Percentiles rank a stretch among this genome's conserved stretches.
Conservation (phyloP, 192 early-diverging fungal species). For the Coemansia sp. region DNA sequence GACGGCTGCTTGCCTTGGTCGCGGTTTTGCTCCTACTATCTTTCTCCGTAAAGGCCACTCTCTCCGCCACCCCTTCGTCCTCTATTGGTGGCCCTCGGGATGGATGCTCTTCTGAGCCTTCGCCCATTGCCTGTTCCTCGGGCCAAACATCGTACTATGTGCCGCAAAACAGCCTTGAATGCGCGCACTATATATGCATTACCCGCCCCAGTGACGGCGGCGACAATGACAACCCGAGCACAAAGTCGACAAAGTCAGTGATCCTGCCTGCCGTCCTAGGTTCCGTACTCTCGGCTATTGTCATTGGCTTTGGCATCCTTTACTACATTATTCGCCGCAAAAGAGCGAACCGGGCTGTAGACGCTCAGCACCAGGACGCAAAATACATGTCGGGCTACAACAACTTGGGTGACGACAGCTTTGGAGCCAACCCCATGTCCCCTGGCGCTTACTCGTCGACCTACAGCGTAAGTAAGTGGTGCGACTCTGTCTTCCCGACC, state of each 20-base stretch:
- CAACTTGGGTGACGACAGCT: constrained; percentile 30
- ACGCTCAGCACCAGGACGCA: constrained; percentile 27
- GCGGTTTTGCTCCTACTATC: constrained; percentile 1
- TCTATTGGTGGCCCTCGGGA: constrained; percentile 3
- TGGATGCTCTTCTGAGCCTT: constrained; percentile 21
- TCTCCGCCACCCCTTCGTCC: background rate
- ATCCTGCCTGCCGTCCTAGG: constrained; percentile 41
- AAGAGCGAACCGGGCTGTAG: constrained; percentile 10
- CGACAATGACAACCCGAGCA: background rate
- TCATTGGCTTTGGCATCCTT: constrained; percentile 17
- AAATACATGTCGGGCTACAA: constrained; percentile 47
- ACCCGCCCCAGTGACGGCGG: background rate
- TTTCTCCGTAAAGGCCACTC: background rate
- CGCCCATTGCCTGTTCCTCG: constrained; percentile 19
- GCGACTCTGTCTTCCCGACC: constrained; percentile 20
- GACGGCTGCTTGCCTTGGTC: background rate
- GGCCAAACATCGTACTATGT: constrained; percentile 30
- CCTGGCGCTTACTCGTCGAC: constrained; percentile 26
- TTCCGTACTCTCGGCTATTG: constrained; percentile 17
- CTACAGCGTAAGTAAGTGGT: constrained; percentile 45
- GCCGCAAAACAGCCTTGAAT: constrained; percentile 25
- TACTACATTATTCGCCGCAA: constrained; percentile 32
- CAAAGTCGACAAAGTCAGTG: constrained; percentile 7
- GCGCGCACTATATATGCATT: constrained; percentile 39
- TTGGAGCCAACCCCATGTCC: constrained; percentile 15